These are phyloP conservation scores for Erythrophleum ivorense DNA, from an alignment of 331 rosid species.

Conservation along the genomic window DNA sequence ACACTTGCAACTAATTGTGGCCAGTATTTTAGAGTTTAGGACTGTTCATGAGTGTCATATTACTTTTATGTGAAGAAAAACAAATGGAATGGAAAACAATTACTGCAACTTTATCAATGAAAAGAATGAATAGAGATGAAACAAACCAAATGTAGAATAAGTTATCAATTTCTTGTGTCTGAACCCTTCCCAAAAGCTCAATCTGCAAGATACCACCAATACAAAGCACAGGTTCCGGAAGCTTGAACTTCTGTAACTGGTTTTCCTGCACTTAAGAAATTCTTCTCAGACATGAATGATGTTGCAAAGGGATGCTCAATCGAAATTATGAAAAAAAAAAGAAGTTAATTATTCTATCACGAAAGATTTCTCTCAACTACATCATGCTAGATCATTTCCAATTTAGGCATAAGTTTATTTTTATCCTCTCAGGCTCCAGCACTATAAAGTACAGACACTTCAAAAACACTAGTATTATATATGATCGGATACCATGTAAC, in stretches of 20 bases:
- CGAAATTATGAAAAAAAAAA: not conserved
- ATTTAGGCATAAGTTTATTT: not conserved
- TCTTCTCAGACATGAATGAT: constrained; percentile 24
- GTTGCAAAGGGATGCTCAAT: constrained; percentile 2
- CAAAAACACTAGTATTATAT: not conserved
- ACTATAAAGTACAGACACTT: not conserved
- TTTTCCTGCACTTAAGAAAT: constrained; percentile 57
- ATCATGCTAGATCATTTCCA: constrained; percentile 11
- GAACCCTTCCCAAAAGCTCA: constrained; percentile 90
- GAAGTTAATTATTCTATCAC: not conserved
- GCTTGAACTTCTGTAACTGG: constrained; percentile 69
- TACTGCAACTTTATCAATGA: not conserved
- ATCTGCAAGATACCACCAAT: constrained; percentile 90
- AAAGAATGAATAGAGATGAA: constrained; percentile 17
- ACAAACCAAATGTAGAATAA: constrained; percentile 85
- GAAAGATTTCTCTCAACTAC: not conserved
- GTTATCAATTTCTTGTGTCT: constrained; percentile 85
- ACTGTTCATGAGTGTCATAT: constrained; percentile 6
- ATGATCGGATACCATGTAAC: not conserved
- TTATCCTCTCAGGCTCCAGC: constrained; percentile 1
- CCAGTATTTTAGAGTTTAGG: constrained; percentile 9
- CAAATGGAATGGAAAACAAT: constrained; percentile 18
- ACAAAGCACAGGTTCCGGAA: constrained; percentile 93
- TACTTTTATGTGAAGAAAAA: not conserved
- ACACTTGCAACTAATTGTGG: not conserved